Evolutionary conservation across 1,284 basidiomycete genomes (phyloP).

Genomic region (Apiotrichum akiyoshidainum): DNA sequence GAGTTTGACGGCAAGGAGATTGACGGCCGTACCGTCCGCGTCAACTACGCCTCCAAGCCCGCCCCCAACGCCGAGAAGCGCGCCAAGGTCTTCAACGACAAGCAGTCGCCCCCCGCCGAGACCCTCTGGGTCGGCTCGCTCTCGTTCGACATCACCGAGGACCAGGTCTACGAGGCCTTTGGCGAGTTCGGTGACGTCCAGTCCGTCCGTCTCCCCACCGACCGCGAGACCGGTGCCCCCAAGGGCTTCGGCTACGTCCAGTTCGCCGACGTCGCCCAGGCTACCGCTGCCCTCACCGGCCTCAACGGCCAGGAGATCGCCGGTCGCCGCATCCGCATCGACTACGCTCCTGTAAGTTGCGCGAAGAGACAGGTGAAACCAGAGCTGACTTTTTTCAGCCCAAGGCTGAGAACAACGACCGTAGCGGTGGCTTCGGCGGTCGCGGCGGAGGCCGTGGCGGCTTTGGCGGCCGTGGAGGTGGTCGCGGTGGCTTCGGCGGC

Average conservation of each 20-base stretch:
- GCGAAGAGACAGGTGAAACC: too few relatives aligned
- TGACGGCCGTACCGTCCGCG: slow-evolving; percentile 82
- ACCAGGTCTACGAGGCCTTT: slow-evolving; percentile 87
- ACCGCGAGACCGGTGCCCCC: slow-evolving; percentile 77
- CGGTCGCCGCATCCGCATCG: slow-evolving; percentile 76
- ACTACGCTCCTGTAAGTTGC: too few relatives aligned
- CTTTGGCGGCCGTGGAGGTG: slow-evolving; percentile 55
- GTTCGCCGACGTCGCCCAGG: slow-evolving; percentile 74
- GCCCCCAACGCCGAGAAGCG: slow-evolving; percentile 66
- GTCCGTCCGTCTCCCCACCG: slow-evolving; percentile 86
- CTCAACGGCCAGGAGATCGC: slow-evolving; percentile 74
- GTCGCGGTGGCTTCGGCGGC: slow-evolving; percentile 52
- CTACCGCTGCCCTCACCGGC: slow-evolving; percentile 73
- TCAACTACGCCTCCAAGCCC: slow-evolving; percentile 80
- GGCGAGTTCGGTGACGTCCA: slow-evolving; percentile 84
- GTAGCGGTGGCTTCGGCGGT: slow-evolving; percentile 35
- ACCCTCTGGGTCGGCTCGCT: slow-evolving; percentile 91
- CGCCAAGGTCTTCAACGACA: slow-evolving; percentile 73
- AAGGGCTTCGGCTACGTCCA: slow-evolving; percentile 99
- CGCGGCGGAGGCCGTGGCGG: slow-evolving; percentile 40
- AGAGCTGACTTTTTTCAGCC: too few relatives aligned
- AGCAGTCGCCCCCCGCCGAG: slow-evolving; percentile 64
- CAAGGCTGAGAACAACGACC: slow-evolving; percentile 6
- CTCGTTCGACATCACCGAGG: slow-evolving; percentile 75
- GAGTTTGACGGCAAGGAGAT: slow-evolving; percentile 75